Base-by-base conservation (phyloP, 1,139 yeast species). In the Blastobotrys raffinosifermentans region DNA sequence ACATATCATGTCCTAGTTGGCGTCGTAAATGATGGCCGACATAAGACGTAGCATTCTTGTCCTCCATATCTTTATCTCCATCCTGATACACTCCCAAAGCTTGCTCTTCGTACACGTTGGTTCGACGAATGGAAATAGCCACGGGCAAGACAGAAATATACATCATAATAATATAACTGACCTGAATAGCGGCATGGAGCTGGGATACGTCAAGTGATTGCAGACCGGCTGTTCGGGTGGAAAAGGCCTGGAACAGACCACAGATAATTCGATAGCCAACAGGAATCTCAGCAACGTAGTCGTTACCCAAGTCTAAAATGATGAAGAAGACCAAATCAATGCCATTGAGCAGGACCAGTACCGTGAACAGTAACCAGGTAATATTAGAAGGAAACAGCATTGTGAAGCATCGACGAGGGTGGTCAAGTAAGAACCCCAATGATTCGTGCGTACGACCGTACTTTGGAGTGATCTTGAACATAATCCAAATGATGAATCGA, bases 51-150 rank as follows among this genome's bases (percentile, higher is more conserved):
- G 45, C 48, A 43, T 49, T 37, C 39, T 26, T 38, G 19, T 44
- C 53, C 5, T 52, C 55, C 2, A 4, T 37, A 9, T 64, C 61
- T 2, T 61, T 57, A 17, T 64, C 67, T 10, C 64, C 64, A 29
- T 71, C 72, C 21, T 72, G 66, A 55, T 86, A 89, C 10, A 89
- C 75, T 10, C 98, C 98, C 44, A 91, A 66, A 0, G 96, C 83
- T 57, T 87, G 97, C 55, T 91, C 98, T 57, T 91, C 99, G 61
- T 91, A 91, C 34, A 91, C 99, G 58, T 91, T 91, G 16, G 98
- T 91, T 57, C 96, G 75, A 63, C 99, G 79, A 49, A 91, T 87
- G 31, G 96, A 85, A 51, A 91, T 91, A 27, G 98, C 98, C 53
- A 91, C 67, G 0, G 99, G 99, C 55, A 89, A 69, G 34, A 91